Evolutionary conservation across 345 rosid genomes (phyloP).

Genomic region (Syzygium jambos): DNA sequence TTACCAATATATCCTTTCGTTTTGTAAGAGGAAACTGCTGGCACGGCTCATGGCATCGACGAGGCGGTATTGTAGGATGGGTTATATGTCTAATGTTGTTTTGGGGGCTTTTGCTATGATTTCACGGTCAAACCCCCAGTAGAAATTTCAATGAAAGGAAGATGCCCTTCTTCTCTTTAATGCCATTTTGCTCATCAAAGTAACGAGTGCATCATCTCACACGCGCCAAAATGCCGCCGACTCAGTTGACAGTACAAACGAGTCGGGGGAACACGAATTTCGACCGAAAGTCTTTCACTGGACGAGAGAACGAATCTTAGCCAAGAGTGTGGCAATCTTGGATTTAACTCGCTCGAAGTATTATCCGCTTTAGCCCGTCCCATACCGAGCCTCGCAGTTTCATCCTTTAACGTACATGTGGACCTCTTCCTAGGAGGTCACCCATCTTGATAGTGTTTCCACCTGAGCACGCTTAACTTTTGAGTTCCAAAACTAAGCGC

Average conservation of each 20-base stretch:
- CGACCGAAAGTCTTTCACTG: fast-evolving
- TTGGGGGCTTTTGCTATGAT: background rate
- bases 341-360: too few relatives aligned
- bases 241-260: background rate
- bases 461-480: too few relatives aligned
- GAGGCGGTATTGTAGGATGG: background rate
- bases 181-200: background rate
- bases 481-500: too few relatives aligned
- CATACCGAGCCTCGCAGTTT: too few relatives aligned
- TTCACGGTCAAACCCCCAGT: background rate
- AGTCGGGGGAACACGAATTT: fast-evolving
- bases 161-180: background rate
- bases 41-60: background rate
- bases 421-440: too few relatives aligned
- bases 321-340: too few relatives aligned
- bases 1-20: background rate
- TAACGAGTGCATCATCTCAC: background rate
- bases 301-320: background rate
- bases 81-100: background rate
- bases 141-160: background rate
- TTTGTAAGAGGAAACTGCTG: background rate
- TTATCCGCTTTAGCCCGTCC: too few relatives aligned
- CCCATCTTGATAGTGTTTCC: too few relatives aligned
- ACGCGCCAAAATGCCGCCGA: background rate
- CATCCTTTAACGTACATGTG: too few relatives aligned